phyloP scores from a whole-genome alignment of 1,284 basidiomycete genomes.

The Apiotrichum brassicae region DNA sequence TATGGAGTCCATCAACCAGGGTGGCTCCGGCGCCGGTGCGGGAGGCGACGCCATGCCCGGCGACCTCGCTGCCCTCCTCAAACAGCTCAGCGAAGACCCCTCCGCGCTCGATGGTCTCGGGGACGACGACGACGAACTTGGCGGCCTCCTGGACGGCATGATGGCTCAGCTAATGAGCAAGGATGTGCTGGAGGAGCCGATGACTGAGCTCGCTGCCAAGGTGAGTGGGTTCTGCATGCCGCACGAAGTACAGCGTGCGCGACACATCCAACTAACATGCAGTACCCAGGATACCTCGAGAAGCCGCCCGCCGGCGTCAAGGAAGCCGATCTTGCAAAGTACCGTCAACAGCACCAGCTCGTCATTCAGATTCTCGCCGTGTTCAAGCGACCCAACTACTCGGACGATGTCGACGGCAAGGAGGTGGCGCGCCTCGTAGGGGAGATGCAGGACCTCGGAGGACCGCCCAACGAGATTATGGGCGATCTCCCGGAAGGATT shows the following conservation, averaged over 20 bases:
- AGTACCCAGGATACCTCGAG: conserved; percentile 78
- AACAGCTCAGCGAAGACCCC: conserved; percentile 50
- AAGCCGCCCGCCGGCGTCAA: conserved; percentile 54
- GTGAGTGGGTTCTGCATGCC: conserved; percentile 47
- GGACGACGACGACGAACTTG: conserved; percentile 59
- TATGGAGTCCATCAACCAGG: conserved; percentile 68
- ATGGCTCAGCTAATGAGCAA: conserved; percentile 92
- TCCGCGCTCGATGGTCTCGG: conserved; percentile 48
- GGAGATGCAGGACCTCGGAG: conserved; percentile 56
- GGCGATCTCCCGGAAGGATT: conserved; percentile 80
- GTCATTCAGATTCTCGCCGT: conserved; percentile 63
- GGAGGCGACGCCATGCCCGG: conserved; percentile 21
- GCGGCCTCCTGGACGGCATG: conserved; percentile 78
- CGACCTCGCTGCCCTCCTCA: conserved; percentile 32
- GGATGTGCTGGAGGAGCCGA: conserved; percentile 84
- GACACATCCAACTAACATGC: conserved; percentile 5
- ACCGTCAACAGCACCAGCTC: conserved; percentile 60
- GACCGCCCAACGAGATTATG: conserved; percentile 85
- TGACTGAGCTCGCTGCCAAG: conserved; percentile 80
- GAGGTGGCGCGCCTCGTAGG: conserved; percentile 28
- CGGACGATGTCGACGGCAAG: conserved; percentile 55
- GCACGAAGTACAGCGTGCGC: no score
- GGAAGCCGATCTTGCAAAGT: conserved; percentile 61
- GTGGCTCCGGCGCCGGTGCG: conserved; percentile 36
- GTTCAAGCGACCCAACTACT: conserved; percentile 65